Conservation (phyloP, 768 basidiomycete genomes). For the Strobilomyces echinocephalus region DNA sequence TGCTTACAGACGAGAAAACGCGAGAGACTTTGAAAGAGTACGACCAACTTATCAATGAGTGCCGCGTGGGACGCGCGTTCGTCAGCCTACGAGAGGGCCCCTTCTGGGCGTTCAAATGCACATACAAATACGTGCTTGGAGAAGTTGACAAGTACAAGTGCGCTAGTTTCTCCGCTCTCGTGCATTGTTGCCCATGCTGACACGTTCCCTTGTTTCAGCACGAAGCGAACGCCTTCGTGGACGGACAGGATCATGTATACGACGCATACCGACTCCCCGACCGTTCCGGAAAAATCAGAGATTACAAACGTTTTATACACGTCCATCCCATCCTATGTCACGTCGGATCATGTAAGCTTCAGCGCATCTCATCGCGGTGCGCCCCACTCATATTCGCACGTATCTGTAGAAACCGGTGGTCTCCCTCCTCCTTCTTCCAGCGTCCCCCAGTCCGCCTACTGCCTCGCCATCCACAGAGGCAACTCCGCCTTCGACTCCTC, state of each 20-base stretch:
- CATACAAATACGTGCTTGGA: conserved; percentile 82
- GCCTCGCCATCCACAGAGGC: conserved; percentile 22
- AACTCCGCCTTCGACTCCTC: conserved; percentile 22
- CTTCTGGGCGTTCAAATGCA: conserved; percentile 86
- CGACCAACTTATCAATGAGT: conserved; percentile 68
- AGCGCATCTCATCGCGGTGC: not conserved
- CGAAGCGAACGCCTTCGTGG: conserved; percentile 80
- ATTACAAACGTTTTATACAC: conserved; percentile 72
- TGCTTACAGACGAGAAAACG: conserved; percentile 44
- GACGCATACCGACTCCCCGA: conserved; percentile 62
- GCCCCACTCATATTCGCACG: not conserved
- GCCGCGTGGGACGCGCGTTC: conserved; percentile 59
- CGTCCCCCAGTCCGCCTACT: conserved; percentile 27
- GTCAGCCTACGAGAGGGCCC: conserved; percentile 79
- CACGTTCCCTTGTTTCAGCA: conserved; percentile 33
- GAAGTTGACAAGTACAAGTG: conserved; percentile 81
- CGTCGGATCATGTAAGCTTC: conserved; percentile 79
- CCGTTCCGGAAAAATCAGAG: conserved; percentile 44
- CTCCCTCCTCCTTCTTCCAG: conserved; percentile 60
- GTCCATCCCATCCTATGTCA: conserved; percentile 75
- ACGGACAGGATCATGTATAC: conserved; percentile 90
- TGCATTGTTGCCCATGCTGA: not conserved
- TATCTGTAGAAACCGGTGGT: conserved; percentile 77
- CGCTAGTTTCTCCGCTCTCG: conserved; percentile 19
- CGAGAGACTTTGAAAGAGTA: conserved; percentile 63